These are phyloP conservation scores for Hirschfeldia incana DNA, from an alignment of 345 rosid genomes.

Conservation along the genomic window DNA sequence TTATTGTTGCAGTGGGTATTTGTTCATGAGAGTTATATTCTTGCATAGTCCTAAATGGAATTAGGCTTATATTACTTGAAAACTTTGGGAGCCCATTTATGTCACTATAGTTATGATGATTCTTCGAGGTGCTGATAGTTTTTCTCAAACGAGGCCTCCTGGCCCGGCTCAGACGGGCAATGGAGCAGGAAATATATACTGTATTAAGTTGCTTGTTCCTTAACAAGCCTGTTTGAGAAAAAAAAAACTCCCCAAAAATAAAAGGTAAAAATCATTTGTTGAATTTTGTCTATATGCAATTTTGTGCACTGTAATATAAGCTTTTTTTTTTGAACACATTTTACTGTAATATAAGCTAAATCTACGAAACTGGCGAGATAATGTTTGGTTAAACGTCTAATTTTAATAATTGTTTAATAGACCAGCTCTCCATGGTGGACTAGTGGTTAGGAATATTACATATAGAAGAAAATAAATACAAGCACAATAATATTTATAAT, in stretches of 20 bases:
- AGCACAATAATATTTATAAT: not conserved
- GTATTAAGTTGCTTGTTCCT: not conserved
- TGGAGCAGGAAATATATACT: not conserved
- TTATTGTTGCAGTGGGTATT: not conserved
- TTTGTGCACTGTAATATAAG: not conserved
- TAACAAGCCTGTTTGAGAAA: not conserved
- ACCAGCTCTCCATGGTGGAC: not conserved
- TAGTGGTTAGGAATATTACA: not conserved
- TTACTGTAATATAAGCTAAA: not conserved
- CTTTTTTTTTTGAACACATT: not conserved
- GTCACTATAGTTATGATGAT: not conserved
- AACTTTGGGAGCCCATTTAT: not conserved
- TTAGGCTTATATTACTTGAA: constrained; percentile 11
- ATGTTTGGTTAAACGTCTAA: not conserved
- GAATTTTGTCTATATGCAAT: not conserved
- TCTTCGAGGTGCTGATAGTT: not conserved
- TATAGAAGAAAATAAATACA: not conserved
- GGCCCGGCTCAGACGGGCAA: not conserved
- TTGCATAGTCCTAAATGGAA: not conserved
- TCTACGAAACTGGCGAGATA: not conserved
- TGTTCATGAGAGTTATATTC: not conserved
- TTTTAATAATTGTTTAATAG: not conserved
- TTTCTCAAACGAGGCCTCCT: not conserved
- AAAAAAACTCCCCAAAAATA: too few relatives aligned
- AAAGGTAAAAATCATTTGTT: not conserved